These are phyloP conservation scores for Eucalyptus urophylla DNA, from an alignment of 345 rosid genomes.

Conservation along the genomic window DNA sequence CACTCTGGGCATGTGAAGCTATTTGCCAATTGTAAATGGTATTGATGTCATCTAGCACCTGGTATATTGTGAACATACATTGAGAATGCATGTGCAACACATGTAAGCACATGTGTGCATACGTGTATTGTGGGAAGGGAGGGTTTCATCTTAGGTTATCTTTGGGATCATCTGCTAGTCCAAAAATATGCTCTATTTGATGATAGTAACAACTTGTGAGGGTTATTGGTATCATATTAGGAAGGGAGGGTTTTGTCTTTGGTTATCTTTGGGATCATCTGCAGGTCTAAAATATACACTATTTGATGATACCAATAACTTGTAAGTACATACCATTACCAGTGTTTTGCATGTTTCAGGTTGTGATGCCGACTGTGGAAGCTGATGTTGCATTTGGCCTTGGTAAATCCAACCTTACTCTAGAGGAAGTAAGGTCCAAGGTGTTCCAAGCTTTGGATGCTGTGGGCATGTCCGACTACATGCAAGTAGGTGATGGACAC, in stretches of 20 bases:
- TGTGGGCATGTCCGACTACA: slow-evolving; percentile 65
- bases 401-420: slow-evolving; percentile 51
- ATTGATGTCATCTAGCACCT: neutral
- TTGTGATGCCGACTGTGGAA: slow-evolving; percentile 96
- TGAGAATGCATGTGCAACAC: neutral
- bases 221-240: neutral
- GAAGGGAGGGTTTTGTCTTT: neutral
- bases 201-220: neutral
- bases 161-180: neutral
- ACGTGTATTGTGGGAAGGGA: neutral
- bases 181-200: neutral
- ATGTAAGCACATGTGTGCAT: neutral
- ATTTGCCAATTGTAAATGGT: neutral
- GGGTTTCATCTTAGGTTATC: neutral
- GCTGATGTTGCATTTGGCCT: slow-evolving; percentile 94
- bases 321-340: neutral
- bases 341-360: slow-evolving; percentile 25
- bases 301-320: neutral
- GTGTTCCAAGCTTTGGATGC: slow-evolving; percentile 66
- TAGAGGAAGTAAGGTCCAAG: slow-evolving; percentile 46
- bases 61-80: neutral
- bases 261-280: neutral
- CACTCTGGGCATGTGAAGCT: neutral
- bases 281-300: neutral
- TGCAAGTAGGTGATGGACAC: slow-evolving; percentile 17